Conservation (phyloP, 1,284 basidiomycete genomes). For the Heimioporus retisporus region DNA sequence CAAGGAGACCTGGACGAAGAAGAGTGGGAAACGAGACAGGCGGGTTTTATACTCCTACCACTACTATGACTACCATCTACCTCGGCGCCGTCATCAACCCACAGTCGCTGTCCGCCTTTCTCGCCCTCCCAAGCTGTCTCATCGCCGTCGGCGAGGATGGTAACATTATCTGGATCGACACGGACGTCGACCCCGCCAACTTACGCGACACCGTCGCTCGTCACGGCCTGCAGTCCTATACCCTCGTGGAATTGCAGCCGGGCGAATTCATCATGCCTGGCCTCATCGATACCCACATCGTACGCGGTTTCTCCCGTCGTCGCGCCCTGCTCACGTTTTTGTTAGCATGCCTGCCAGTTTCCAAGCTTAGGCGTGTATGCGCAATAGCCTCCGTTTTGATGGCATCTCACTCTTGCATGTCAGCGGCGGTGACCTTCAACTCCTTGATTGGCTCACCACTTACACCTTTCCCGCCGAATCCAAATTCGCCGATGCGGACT, state of each 20-base stretch:
- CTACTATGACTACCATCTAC: constrained; percentile 57
- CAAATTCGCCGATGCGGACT: constrained; percentile 79
- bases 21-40: constrained; percentile 41
- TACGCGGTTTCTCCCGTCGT: constrained; percentile 45
- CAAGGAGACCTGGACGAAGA: constrained; percentile 21
- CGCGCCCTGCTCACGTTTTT: constrained; percentile 2
- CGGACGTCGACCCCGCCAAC: constrained; percentile 57
- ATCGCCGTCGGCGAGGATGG: constrained; percentile 69
- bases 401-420: constrained; percentile 15
- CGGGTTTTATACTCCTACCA: constrained; percentile 40
- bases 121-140: constrained; percentile 66
- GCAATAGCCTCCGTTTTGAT: not conserved
- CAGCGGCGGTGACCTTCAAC: constrained; percentile 83
- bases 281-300: constrained; percentile 92
- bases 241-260: constrained; percentile 53
- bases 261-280: constrained; percentile 92
- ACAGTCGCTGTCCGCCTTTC: constrained; percentile 60
- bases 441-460: constrained; percentile 92
- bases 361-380: constrained; percentile 85
- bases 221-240: constrained; percentile 43
- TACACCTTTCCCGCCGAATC: constrained; percentile 93
- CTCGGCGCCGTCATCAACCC: constrained; percentile 80
- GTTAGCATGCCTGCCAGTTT: constrained; percentile 88
- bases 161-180: constrained; percentile 74
- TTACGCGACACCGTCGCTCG: constrained; percentile 58